Percentiles rank a stretch among this genome's conserved stretches.
phyloP scores from a whole-genome alignment of 345 rosid species.

The rapeseed (Brassica napus) region Da-Ae NC_063444.1:3494001-3494500 shows the following conservation, averaged over 20 bases:
- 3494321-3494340: slow-evolving; percentile 23
- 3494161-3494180: slow-evolving; percentile 56
- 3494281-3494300: slow-evolving; percentile 72
- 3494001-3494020: slow-evolving; percentile 61
- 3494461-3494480: slow-evolving; percentile 31
- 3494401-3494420: slow-evolving; percentile 48
- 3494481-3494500: slow-evolving; percentile 14
- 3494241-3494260: slow-evolving; percentile 73
- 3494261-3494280: slow-evolving; percentile 48
- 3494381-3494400: slow-evolving; percentile 40
- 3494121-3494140: slow-evolving; percentile 61
- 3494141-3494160: slow-evolving; percentile 59
- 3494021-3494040: slow-evolving; percentile 62
- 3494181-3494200: slow-evolving; percentile 74
- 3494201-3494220: slow-evolving; percentile 58
- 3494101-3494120: slow-evolving; percentile 90
- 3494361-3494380: slow-evolving; percentile 42
- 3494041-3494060: slow-evolving; percentile 53
- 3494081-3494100: slow-evolving; percentile 67
- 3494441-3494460: slow-evolving; percentile 43
- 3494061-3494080: slow-evolving; percentile 54
- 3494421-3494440: slow-evolving; percentile 28
- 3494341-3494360: slow-evolving; percentile 48
- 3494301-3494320: slow-evolving; percentile 58
- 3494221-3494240: slow-evolving; percentile 59